Evolutionary conservation across 2,329 filamentous ascomycete genomes (phyloP).

Genomic region (Aspergillus calidoustus): DNA sequence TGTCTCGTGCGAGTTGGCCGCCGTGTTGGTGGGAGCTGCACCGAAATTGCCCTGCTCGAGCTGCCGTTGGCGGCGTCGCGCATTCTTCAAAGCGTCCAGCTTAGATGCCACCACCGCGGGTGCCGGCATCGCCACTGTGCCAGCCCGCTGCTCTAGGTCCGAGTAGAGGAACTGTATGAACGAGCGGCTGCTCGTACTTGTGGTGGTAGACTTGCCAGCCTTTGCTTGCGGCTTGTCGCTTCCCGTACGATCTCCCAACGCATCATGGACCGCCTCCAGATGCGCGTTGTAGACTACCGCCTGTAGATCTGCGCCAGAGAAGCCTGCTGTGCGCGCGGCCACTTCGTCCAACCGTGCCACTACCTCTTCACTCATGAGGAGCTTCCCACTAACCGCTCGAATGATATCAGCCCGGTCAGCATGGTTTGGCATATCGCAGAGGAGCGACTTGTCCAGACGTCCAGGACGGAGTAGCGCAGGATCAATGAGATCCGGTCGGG

Average conservation of each 20-base stretch:
- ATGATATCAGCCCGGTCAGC: constrained; percentile 90
- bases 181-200: constrained; percentile 42
- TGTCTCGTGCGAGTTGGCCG: constrained; percentile 29
- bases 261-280: constrained; percentile 93
- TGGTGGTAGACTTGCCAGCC: constrained; percentile 32
- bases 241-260: constrained; percentile 64
- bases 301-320: constrained; percentile 92
- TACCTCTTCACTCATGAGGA: constrained; percentile 73
- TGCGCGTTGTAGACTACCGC: constrained; percentile 96
- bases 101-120: constrained; percentile 80
- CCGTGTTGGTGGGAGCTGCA: constrained; percentile 30
- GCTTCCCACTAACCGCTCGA: constrained; percentile 77
- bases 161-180: constrained; percentile 89
- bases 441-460: constrained; percentile 86
- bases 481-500: constrained; percentile 91
- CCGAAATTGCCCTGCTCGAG: constrained; percentile 44
- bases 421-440: constrained; percentile 83
- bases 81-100: constrained; percentile 75
- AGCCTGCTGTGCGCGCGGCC: constrained; percentile 80
- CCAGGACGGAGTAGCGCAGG: constrained; percentile 90
- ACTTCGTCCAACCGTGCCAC: constrained; percentile 70
- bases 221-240: constrained; percentile 52
- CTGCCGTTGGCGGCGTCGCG: constrained; percentile 67
- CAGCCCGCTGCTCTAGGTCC: constrained; percentile 55
- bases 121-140: constrained; percentile 69